Percentiles rank a stretch among this genome's conserved stretches.
Conservation (phyloP, 2,329 filamentous ascomycete genomes). For the Lachnellula occidentalis region DNA sequence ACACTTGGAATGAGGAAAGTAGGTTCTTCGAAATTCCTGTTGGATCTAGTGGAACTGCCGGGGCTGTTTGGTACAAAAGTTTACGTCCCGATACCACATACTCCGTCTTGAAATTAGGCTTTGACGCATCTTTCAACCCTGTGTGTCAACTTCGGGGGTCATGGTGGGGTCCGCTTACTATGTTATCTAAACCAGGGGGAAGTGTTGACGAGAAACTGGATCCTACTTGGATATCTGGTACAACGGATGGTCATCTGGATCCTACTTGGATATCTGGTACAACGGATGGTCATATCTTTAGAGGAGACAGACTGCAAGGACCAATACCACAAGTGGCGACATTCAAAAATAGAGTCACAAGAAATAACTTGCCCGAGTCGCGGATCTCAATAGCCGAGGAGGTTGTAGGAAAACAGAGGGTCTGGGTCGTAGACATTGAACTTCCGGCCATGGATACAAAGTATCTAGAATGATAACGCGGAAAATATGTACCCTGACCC, state of each 20-base stretch:
- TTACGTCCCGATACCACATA: too few relatives aligned
- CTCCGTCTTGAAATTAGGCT: slow-evolving; percentile 9
- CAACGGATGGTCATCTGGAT: too few relatives aligned
- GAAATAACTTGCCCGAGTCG: too few relatives aligned
- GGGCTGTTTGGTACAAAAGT: slow-evolving; percentile 6
- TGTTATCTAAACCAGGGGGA: neutral
- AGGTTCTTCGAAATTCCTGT: slow-evolving; percentile 8
- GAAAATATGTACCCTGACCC: too few relatives aligned
- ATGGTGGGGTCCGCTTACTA: neutral
- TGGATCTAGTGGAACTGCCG: slow-evolving; percentile 8
- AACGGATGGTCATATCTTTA: neutral
- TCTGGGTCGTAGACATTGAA: slow-evolving; percentile 9
- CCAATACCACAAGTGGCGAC: neutral
- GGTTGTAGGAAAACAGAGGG: neutral
- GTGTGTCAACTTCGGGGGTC: neutral
- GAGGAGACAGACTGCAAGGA: slow-evolving; percentile 4
- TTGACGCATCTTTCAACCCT: slow-evolving; percentile 11
- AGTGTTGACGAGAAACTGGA: too few relatives aligned
- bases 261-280: neutral
- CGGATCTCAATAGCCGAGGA: slow-evolving; percentile 7
- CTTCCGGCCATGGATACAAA: too few relatives aligned
- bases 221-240: too few relatives aligned
- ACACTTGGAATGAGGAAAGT: slow-evolving; percentile 7
- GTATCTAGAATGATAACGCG: too few relatives aligned
- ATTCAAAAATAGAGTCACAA: neutral